Evolutionary conservation across 345 rosid genomes (phyloP), one percentile per base, ranked within the genome.

Genomic region (Linum usitatissimum): DNA sequence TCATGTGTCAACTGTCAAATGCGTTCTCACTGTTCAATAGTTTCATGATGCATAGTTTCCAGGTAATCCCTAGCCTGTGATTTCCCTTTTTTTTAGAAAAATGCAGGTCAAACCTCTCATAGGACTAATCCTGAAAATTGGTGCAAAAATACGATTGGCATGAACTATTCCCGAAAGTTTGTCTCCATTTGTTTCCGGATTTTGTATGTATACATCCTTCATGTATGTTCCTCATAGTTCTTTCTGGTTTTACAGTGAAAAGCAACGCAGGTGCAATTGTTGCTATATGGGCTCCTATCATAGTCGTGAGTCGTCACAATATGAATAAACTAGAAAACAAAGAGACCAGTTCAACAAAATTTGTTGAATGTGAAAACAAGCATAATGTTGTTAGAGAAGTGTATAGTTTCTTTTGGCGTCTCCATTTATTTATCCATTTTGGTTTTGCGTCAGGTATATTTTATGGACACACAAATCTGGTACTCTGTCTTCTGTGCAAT

Each of bases 391-490:
- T 45, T 10, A 45, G 51, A 45, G 51, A 45, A 45, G 51, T 45
- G 7, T 45, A 13, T 12, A 12, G 51, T 67, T 48, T 49, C 21
- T 21, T 57, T 75, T 68, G 40, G 15, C 30, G 36, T 34, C 5
- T 19, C 15, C 18, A 36, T 55, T 68, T 49, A 9, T 61, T 59
- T 68, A 14, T 69, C 55, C 30, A 14, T 54, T 64, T 60, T 56
- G 39, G 40, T 40, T 17, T 58, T 57, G 53, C 66, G 36, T 45
- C 64, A 92, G 96, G 98, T 92, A 64, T 92, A 92, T 73, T 92
- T 92, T 73, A 92, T 92, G 98, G 98, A 92, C 72, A 79, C 95
- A 21, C 98, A 92, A 69, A 92, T 92, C 19, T 92, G 98, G 98
- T 92, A 92, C 83, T 92, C 96, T 71, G 98, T 92, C 64, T 92